Evolutionary conservation across 2,329 filamentous ascomycete genomes (phyloP).

Genomic region (Hysterium pulicare): DNA sequence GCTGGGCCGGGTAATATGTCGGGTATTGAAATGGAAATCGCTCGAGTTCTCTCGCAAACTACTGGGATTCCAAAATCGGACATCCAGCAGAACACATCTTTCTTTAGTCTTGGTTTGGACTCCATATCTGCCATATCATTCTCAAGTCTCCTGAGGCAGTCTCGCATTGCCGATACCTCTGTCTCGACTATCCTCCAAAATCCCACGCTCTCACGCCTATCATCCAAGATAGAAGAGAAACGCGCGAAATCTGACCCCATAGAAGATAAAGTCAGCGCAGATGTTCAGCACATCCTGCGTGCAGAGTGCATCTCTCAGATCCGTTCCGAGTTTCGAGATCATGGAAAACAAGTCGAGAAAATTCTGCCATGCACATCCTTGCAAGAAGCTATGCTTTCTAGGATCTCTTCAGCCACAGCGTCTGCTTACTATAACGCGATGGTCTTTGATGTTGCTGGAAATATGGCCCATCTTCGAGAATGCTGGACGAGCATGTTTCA

Average conservation of each 20-base stretch:
- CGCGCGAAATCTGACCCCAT: not conserved
- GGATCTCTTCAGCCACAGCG: constrained; percentile 41
- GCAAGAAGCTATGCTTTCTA: constrained; percentile 82
- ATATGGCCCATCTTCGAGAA: constrained; percentile 49
- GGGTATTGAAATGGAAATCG: constrained; percentile 55
- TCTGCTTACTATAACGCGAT: constrained; percentile 71
- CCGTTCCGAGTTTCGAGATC: constrained; percentile 8
- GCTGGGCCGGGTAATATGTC: constrained; percentile 52
- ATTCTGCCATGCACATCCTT: constrained; percentile 81
- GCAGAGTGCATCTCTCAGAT: constrained; percentile 10
- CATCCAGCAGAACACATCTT: constrained; percentile 65
- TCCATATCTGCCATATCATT: constrained; percentile 77
- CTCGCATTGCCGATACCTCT: constrained; percentile 50
- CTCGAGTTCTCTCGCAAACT: constrained; percentile 51
- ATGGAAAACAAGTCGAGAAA: constrained; percentile 41
- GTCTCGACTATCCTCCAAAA: constrained; percentile 70
- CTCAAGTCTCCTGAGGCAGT: constrained; percentile 53
- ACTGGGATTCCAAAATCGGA: constrained; percentile 45
- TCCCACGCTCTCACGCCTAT: constrained; percentile 62
- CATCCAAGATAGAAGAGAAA: constrained; percentile 14
- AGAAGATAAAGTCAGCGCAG: constrained; percentile 2
- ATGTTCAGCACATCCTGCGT: constrained; percentile 11
- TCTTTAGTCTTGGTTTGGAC: constrained; percentile 76
- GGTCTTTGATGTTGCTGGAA: constrained; percentile 56
- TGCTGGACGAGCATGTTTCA: constrained; percentile 62